Evolutionary conservation across 139 green algal genomes (phyloP).

Genomic region (Marvania coccoides): DNA sequence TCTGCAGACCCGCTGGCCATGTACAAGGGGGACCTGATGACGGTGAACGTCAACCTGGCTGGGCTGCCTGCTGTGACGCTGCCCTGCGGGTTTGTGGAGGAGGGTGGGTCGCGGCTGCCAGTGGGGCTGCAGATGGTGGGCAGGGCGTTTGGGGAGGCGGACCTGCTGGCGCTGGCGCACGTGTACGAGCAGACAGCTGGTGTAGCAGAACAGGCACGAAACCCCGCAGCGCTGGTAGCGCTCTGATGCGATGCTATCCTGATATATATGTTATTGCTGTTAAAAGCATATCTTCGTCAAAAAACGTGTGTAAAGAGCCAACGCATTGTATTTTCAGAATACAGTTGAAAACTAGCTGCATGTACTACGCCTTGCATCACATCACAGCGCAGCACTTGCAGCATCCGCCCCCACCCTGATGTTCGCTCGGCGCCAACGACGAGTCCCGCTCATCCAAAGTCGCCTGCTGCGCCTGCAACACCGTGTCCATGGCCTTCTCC

Average conservation of each 20-base stretch:
- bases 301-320: neutral
- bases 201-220: neutral
- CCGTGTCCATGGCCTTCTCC: constrained; percentile 30
- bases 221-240: neutral
- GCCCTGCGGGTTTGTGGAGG: constrained; percentile 44
- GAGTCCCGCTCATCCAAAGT: neutral
- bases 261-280: neutral
- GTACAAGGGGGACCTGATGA: constrained; percentile 95
- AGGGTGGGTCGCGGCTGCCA: constrained; percentile 36
- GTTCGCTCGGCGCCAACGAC: too few species aligned
- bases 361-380: constrained; percentile 13
- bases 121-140: constrained; percentile 79
- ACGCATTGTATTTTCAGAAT: neutral
- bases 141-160: constrained; percentile 56
- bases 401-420: neutral
- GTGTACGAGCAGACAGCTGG: constrained; percentile 60
- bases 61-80: constrained; percentile 80
- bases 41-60: constrained; percentile 88
- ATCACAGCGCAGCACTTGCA: neutral
- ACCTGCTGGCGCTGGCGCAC: constrained; percentile 57
- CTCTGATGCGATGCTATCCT: too few species aligned
- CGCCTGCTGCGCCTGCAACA: constrained; percentile 20
- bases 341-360: neutral
- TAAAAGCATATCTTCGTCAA: neutral
- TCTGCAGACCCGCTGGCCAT: constrained; percentile 78